phyloP scores from a whole-genome alignment of 352 stramenopile species.

The Phytophthora hibernalis region DNA sequence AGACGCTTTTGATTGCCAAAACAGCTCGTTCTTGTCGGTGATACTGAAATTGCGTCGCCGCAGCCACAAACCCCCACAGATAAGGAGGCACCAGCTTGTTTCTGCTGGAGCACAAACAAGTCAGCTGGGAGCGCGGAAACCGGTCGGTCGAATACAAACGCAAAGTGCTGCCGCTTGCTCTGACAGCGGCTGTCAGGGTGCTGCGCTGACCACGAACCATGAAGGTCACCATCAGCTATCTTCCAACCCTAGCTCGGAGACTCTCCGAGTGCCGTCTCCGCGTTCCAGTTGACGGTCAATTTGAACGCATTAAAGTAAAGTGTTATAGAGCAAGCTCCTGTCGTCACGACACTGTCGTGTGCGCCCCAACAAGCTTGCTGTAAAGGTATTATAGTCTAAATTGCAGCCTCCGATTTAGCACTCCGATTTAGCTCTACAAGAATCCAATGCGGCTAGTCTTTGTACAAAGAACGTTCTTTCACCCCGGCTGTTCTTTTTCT shows the following conservation, averaged over 20 bases:
- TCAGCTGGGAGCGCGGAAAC: slow-evolving; percentile 35
- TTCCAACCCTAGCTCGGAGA: background rate
- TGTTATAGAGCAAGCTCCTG: no score
- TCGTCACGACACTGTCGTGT: background rate
- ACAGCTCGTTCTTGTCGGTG: no score
- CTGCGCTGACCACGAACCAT: background rate
- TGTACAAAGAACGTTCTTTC: slow-evolving; percentile 27
- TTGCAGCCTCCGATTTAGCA: slow-evolving; percentile 9
- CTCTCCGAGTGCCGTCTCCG: background rate
- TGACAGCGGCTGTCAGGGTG: slow-evolving; percentile 26
- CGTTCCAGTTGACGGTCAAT: no score
- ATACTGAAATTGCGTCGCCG: background rate
- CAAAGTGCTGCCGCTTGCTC: slow-evolving; percentile 7
- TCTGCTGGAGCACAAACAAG: slow-evolving; percentile 24
- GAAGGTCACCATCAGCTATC: slow-evolving; percentile 13
- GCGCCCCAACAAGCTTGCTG: background rate
- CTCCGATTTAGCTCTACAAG: slow-evolving; percentile 16
- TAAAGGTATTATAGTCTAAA: background rate
- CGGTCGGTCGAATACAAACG: slow-evolving; percentile 17
- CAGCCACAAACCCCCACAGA: slow-evolving; percentile 25
- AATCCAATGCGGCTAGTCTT: slow-evolving; percentile 16
- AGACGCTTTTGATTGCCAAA: background rate
- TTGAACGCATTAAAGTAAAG: no score
- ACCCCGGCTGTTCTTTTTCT: slow-evolving; percentile 12
- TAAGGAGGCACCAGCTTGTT: slow-evolving; percentile 15